These are phyloP conservation scores for Diplodia sapinea DNA, from an alignment of 2,329 filamentous ascomycete species.

Conservation along the genomic window DNA sequence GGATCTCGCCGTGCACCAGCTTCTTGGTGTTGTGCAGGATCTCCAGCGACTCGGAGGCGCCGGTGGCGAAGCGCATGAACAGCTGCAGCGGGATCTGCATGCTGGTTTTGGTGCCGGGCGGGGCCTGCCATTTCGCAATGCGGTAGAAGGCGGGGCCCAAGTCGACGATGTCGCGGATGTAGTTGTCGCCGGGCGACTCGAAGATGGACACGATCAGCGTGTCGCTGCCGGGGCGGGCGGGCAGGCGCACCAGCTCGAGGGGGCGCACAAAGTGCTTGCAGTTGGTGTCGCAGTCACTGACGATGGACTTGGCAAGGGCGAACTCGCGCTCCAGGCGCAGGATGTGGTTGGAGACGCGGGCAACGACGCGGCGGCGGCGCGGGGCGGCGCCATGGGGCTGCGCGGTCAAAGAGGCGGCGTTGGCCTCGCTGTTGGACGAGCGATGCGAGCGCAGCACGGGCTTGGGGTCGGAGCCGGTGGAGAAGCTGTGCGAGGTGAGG, in stretches of 20 bases:
- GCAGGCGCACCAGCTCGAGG: conserved; percentile 76
- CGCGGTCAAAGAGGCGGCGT: conserved; percentile 38
- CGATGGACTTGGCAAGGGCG: conserved; percentile 77
- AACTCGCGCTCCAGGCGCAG: conserved; percentile 86
- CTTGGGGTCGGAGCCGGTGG: conserved; percentile 44
- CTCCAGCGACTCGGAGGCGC: conserved; percentile 83
- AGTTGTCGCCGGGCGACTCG: conserved; percentile 76
- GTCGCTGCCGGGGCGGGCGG: conserved; percentile 70
- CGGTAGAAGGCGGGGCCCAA: conserved; percentile 69
- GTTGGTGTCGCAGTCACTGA: conserved; percentile 71
- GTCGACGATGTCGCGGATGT: conserved; percentile 71
- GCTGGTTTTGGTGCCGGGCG: conserved; percentile 38
- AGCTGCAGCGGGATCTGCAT: conserved; percentile 71
- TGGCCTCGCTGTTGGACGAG: conserved; percentile 46
- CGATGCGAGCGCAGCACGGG: conserved; percentile 40
- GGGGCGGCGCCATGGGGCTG: conserved; percentile 45
- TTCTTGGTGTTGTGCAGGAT: conserved; percentile 88
- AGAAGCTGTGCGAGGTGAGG: conserved; percentile 37
- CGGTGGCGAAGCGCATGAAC: conserved; percentile 91
- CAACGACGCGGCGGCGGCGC: conserved; percentile 67
- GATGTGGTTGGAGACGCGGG: conserved; percentile 80
- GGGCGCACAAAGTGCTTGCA: conserved; percentile 80
- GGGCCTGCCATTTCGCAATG: conserved; percentile 18
- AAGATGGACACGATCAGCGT: conserved; percentile 83
- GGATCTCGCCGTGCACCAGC: conserved; percentile 87